Evolutionary conservation across 345 rosid species (phyloP), one percentile per base, ranked within the genome.

Genomic region (Balakata baccata): DNA sequence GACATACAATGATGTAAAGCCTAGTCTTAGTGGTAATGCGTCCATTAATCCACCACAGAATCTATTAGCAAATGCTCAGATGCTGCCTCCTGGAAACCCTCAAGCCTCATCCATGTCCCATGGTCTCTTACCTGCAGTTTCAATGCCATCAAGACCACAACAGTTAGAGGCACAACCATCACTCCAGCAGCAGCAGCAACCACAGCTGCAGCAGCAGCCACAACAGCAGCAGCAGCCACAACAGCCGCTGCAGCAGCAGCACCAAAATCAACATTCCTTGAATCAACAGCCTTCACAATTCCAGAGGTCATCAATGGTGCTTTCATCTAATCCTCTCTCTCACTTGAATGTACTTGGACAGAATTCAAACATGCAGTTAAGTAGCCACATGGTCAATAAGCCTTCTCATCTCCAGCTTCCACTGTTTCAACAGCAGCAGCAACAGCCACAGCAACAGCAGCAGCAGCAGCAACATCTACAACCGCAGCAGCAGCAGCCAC

Each of bases 91-190:
- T 69, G 85, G 90, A 73, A 95, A 85, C 74, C 77, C 88, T 58
- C 97, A 91, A 80, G 77, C 88, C 61, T 75, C 84, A 74, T 97
- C 86, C 70, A 90, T 88, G 86, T 85, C 97, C 69, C 91, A 90
- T 82, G 93, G 95, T 71, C 74, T 79, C 61, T 9, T 88, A 50
- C 75, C 97, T 52, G 89, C 88, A 58, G 92, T 72, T 80, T 82
- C 97, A 67, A 78, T 86, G 90, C 82, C 95, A 75, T 79, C 87
- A 73, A 87, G 89, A 81, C 69, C 84, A 46, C 91, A 84, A 45
- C 97, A 83, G 79, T 76, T 84, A 65, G 95, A 94, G 74, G 66
- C 78, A 58, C 95, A 89, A 60, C 67, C 84, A 70, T 78, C 78
- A 51, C 81, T 86, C 64, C 88, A 80, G 75, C 80, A 79, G 69